A percentile compares a stretch with the other conserved stretches of the same genome.
phyloP scores from a whole-genome alignment of 768 basidiomycete genomes.

The Pleurotus pulmonarius region DNA sequence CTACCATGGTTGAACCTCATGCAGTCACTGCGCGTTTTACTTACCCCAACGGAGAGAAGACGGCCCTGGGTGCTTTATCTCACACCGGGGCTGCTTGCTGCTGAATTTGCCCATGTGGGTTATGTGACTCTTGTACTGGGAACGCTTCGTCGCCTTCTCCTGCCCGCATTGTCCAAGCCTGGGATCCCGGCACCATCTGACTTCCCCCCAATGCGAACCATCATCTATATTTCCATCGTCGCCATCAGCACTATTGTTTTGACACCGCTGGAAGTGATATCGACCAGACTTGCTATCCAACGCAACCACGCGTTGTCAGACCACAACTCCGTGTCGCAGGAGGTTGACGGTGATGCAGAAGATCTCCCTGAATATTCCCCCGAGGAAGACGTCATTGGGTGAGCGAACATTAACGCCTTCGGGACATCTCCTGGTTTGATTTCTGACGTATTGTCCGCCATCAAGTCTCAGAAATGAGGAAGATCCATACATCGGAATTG shows the following conservation, averaged over 20 bases:
- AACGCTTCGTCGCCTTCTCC: slow-evolving; percentile 41
- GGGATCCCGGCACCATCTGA: slow-evolving; percentile 29
- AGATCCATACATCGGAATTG: slow-evolving; percentile 73
- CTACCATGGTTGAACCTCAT: slow-evolving; percentile 59
- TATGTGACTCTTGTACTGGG: slow-evolving; percentile 45
- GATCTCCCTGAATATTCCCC: slow-evolving; percentile 56
- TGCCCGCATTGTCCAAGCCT: slow-evolving; percentile 34
- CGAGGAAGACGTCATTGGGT: slow-evolving; percentile 87
- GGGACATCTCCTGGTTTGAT: background rate
- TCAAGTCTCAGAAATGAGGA: slow-evolving; percentile 67
- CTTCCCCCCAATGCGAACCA: slow-evolving; percentile 45
- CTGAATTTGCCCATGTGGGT: slow-evolving; percentile 45
- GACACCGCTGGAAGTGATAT: slow-evolving; percentile 77
- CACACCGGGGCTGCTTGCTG: slow-evolving; percentile 70
- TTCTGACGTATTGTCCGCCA: slow-evolving; percentile 8
- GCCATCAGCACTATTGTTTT: slow-evolving; percentile 55
- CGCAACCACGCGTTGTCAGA: slow-evolving; percentile 77
- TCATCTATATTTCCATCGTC: slow-evolving; percentile 55
- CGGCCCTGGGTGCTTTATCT: slow-evolving; percentile 79
- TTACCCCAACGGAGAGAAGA: slow-evolving; percentile 79
- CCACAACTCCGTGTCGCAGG: slow-evolving; percentile 71
- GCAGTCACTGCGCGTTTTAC: slow-evolving; percentile 60
- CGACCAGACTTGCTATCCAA: slow-evolving; percentile 77
- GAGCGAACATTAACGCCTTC: slow-evolving; percentile 18
- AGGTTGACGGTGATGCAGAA: slow-evolving; percentile 64